Percentiles rank a stretch among this genome's conserved stretches.
Conservation (phyloP, 129 eudicot species). For the Ambrosia artemisiifolia region DNA sequence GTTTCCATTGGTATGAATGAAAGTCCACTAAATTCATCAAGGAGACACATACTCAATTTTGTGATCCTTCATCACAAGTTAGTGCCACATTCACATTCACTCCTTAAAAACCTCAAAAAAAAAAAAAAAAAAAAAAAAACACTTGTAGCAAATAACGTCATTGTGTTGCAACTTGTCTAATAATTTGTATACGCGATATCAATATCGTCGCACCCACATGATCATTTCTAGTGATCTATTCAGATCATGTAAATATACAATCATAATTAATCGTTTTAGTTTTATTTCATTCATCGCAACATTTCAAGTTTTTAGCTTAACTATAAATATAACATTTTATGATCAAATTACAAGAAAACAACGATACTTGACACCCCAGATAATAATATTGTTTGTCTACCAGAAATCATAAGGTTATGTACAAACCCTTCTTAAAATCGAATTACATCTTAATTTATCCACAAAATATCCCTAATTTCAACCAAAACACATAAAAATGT, state of each 20-base stretch:
- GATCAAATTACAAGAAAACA: no score
- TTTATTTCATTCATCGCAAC: no score
- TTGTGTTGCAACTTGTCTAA: background rate
- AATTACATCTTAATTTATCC: background rate
- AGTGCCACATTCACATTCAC: background rate
- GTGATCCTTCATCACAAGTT: background rate
- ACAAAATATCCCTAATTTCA: background rate
- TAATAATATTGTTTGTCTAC: no score
- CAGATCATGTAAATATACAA: no score
- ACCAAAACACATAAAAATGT: background rate
- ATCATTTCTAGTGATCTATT: background rate
- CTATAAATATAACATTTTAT: no score
- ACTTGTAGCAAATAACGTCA: background rate
- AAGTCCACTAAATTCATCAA: background rate
- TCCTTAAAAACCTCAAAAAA: constrained; percentile 13
- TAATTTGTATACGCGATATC: background rate
- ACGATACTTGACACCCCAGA: no score
- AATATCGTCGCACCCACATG: background rate
- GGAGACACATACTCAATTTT: background rate
- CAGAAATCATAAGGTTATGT: no score
- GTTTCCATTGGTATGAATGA: background rate
- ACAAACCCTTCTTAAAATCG: background rate
- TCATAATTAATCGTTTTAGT: no score
- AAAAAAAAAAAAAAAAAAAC: no score
- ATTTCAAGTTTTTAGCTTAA: no score